A percentile compares a stretch with the other conserved stretches of the same genome.
Evolutionary conservation across 176 grass and related monocot species (phyloP).

Genomic region (Hsuehochloa calcarea): DNA sequence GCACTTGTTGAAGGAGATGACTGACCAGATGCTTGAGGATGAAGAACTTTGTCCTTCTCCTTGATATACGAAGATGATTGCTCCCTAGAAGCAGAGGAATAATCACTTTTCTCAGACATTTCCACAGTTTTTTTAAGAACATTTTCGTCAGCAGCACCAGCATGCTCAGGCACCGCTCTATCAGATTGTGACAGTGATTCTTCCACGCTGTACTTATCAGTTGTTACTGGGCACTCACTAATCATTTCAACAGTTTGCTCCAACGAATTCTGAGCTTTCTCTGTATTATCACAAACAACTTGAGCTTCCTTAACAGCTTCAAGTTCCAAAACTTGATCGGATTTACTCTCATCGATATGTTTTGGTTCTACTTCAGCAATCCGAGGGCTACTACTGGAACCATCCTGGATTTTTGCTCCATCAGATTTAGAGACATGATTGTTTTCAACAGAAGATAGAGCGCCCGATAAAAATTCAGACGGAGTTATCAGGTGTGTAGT

Average conservation of each 20-base stretch:
- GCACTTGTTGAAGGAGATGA: constrained; percentile 47
- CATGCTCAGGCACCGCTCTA: constrained; percentile 29
- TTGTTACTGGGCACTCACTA: constrained; percentile 43
- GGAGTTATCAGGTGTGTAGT: constrained; percentile 91
- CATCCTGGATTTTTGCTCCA: constrained; percentile 50
- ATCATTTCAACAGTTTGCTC: constrained; percentile 59
- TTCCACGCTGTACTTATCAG: constrained; percentile 60
- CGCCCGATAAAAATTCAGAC: constrained; percentile 87
- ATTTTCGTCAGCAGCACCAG: constrained; percentile 48
- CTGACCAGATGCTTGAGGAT: constrained; percentile 50
- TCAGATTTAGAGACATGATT: constrained; percentile 44
- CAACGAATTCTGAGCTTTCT: constrained; percentile 34
- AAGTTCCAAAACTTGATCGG: constrained; percentile 32
- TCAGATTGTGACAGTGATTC: constrained; percentile 45
- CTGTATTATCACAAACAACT: constrained; percentile 45
- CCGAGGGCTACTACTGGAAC: constrained; percentile 30
- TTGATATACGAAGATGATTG: constrained; percentile 40
- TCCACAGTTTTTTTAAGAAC: constrained; percentile 44
- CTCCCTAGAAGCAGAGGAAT: constrained; percentile 40
- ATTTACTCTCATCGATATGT: constrained; percentile 44
- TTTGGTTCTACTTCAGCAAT: constrained; percentile 44
- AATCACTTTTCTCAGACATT: constrained; percentile 49
- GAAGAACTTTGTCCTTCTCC: constrained; percentile 58
- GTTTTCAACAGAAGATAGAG: constrained; percentile 60
- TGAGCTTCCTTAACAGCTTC: constrained; percentile 60